Conservation (phyloP, 2,329 filamentous ascomycete species). For the Pyricularia sp. region DNA sequence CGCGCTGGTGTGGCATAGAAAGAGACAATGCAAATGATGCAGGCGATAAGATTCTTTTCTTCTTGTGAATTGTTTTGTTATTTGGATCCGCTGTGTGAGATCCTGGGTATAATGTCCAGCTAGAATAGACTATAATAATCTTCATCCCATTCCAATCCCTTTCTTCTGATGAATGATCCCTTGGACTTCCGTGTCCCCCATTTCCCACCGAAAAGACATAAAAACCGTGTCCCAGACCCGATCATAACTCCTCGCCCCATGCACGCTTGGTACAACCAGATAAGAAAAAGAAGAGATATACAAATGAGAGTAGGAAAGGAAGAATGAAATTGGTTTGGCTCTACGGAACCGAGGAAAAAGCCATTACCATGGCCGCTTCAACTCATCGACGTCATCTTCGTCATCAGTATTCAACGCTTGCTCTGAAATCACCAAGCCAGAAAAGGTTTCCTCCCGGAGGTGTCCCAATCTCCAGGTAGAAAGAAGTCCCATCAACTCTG, state of each 20-base stretch:
- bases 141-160: not conserved
- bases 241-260: constrained; percentile 6
- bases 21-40: not conserved
- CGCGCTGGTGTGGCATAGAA: constrained; percentile 1
- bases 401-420: not conserved
- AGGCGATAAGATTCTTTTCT: not conserved
- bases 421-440: not conserved
- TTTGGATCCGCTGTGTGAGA: constrained; percentile 2
- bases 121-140: not conserved
- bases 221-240: not conserved
- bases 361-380: not conserved
- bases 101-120: constrained; percentile 4
- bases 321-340: not conserved
- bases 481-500: not conserved
- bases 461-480: constrained; percentile 4
- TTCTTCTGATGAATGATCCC: not conserved
- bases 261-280: constrained; percentile 9
- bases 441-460: not conserved
- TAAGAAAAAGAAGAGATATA: constrained; percentile 3
- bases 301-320: constrained; percentile 6
- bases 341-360: constrained; percentile 10
- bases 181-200: not conserved
- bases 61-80: not conserved
- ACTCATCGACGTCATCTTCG: not conserved
- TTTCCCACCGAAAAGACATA: not conserved